Percentiles rank a stretch among this genome's conserved stretches.
Conservation (phyloP, 2,329 filamentous ascomycete species). For the Fonsecaea nubica region DNA sequence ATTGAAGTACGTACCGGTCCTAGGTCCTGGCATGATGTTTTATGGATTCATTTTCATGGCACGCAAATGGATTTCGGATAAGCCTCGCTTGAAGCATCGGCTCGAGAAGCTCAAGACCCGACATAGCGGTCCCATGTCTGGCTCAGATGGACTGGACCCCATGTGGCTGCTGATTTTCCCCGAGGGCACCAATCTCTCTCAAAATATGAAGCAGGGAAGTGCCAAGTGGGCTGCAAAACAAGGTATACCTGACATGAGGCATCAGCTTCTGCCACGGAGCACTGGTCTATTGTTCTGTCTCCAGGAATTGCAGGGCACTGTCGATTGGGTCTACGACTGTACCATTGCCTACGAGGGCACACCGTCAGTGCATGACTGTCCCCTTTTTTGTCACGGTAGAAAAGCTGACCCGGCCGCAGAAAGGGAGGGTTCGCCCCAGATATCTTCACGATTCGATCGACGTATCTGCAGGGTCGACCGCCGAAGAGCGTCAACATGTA, state of each 20-base stretch:
- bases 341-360: conserved; percentile 95
- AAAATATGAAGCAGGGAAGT: conserved; percentile 62
- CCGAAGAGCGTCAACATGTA: conserved; percentile 97
- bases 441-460: conserved; percentile 83
- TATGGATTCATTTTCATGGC: conserved; percentile 72
- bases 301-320: conserved; percentile 63
- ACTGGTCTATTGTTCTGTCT: conserved; percentile 68
- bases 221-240: conserved; percentile 64
- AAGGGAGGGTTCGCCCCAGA: conserved; percentile 87
- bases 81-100: conserved; percentile 64
- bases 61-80: conserved; percentile 67
- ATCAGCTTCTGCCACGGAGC: conserved; percentile 66
- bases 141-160: conserved; percentile 58
- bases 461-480: conserved; percentile 84
- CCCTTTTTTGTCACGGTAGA: neutral
- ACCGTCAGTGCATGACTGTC: conserved; percentile 66
- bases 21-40: conserved; percentile 69
- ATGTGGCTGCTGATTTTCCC: conserved; percentile 73
- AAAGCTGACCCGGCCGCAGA: conserved; percentile 50
- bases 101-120: conserved; percentile 61
- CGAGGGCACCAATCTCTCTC: conserved; percentile 68
- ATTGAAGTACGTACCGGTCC: conserved; percentile 66
- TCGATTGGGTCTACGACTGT: conserved; percentile 74
- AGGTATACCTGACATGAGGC: conserved; percentile 63
- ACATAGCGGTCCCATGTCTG: conserved; percentile 57